A percentile compares a stretch with the other conserved stretches of the same genome.
These are phyloP conservation scores for Aspergillus sp. DNA, from an alignment of 2,329 filamentous ascomycete species.

Conservation along the genomic window DNA sequence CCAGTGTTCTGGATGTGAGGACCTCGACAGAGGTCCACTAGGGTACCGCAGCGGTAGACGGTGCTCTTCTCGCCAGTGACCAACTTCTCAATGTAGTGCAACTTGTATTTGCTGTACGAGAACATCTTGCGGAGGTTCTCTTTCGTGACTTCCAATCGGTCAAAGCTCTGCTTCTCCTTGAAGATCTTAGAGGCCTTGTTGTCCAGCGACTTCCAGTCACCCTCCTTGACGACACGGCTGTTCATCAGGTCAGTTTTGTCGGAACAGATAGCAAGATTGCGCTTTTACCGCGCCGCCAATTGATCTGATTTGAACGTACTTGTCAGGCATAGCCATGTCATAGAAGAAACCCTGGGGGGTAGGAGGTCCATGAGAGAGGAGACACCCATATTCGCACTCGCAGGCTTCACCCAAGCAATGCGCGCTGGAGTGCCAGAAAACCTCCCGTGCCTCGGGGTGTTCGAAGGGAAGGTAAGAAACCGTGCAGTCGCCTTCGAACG, in stretches of 20 bases:
- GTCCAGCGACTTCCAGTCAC: constrained; percentile 84
- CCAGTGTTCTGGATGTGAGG: constrained; percentile 93
- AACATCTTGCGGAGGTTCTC: constrained; percentile 95
- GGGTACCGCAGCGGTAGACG: constrained; percentile 87
- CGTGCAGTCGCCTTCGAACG: constrained; percentile 82
- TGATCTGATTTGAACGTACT: constrained; percentile 35
- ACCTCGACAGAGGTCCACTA: constrained; percentile 93
- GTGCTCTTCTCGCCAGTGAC: constrained; percentile 90
- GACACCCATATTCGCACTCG: constrained; percentile 86
- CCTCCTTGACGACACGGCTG: constrained; percentile 64
- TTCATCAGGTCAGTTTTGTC: constrained; percentile 18
- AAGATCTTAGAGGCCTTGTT: constrained; percentile 77
- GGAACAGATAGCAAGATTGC: background rate
- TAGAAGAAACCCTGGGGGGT: constrained; percentile 95
- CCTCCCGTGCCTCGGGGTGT: constrained; percentile 74
- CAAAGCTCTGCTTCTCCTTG: constrained; percentile 95
- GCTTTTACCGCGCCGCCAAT: background rate
- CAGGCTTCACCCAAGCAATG: constrained; percentile 95
- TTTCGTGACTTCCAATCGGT: constrained; percentile 85
- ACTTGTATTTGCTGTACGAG: constrained; percentile 96
- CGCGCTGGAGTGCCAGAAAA: constrained; percentile 97
- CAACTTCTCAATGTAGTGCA: constrained; percentile 94
- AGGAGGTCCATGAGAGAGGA: constrained; percentile 89
- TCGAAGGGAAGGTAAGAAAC: constrained; percentile 85
- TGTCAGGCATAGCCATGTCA: constrained; percentile 82